phyloP scores from a whole-genome alignment of 768 basidiomycete genomes.

The Rhizopogon sp. region DNA sequence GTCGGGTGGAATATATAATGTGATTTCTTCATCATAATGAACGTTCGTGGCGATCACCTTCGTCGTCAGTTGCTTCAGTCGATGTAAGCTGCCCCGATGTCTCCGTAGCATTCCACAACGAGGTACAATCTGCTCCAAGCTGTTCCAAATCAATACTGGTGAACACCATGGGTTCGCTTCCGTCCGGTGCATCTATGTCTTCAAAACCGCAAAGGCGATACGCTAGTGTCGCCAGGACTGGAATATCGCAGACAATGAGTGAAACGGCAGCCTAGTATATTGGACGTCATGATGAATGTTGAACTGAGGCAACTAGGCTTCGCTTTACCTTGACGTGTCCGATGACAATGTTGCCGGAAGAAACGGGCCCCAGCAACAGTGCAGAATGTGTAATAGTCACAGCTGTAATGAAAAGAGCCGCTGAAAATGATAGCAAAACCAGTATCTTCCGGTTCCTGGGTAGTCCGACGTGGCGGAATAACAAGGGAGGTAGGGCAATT shows the following conservation, averaged over 20 bases:
- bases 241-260: slow-evolving; percentile 14
- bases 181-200: not conserved
- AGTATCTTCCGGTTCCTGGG: slow-evolving; percentile 11
- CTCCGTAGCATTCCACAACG: not conserved
- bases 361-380: slow-evolving; percentile 1
- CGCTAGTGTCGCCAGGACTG: slow-evolving; percentile 13
- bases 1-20: not conserved
- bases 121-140: not conserved
- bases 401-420: slow-evolving; percentile 14
- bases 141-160: slow-evolving; percentile 9
- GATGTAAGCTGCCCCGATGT: not conserved
- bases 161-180: slow-evolving; percentile 8
- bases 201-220: slow-evolving; percentile 8
- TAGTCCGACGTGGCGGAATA: slow-evolving; percentile 13
- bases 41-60: no score
- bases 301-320: not conserved
- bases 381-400: slow-evolving; percentile 14
- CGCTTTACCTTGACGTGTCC: slow-evolving; percentile 17
- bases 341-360: slow-evolving; percentile 14
- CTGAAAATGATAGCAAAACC: slow-evolving; percentile 15
- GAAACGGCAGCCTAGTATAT: slow-evolving; percentile 14
- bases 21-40: not conserved
- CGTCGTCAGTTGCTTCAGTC: not conserved
- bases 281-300: slow-evolving; percentile 2
- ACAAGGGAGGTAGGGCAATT: slow-evolving; percentile 14